Base-by-base conservation (phyloP, 2,329 filamentous ascomycete species). In the Fusarium sp. region DNA sequence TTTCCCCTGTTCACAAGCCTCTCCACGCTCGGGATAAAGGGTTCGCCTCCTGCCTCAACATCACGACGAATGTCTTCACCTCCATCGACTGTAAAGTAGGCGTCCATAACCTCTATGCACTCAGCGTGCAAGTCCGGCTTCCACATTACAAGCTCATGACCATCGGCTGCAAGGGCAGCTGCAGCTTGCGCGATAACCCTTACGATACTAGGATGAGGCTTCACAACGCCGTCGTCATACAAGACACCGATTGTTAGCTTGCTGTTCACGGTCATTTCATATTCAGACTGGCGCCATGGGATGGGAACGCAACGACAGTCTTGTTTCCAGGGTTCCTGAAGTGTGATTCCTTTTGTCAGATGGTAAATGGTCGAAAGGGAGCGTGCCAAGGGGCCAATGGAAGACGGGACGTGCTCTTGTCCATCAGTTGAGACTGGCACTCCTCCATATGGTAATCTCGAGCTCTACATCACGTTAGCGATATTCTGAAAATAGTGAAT, bases 401-500 rank as follows among this genome's bases (percentile, higher is more conserved):
- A 85, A 0, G 90, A 92, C 3, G 89, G 89, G 0, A 92, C 87
- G 78, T 92, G 89, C 63, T 91, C 88, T 74, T 92, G 90, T 5
- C 90, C 89, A 44, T 91, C 89, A 0, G 88, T 91, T 0, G 89
- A 90, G 0, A 91, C 89, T 0, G 88, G 84, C 0, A 90, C 88
- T 0, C 88, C 89, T 18, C 84, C 77, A 57, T 91, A 92, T 0
- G 90, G 88, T 2, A 91, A 77, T 10, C 90, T 85, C 5, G 84
- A 83, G 71, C 87, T 90, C 88, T 90, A 37, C 0, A 3, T 3
- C 2, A 9, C 6, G 23, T 73, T 1, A 73, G 66, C 8, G 5
- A 25, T 30, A 8, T 8, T 21, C 44, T 3, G 3, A 9, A 7
- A 0, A 1, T 11, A 1, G 5, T 8, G 4, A 3, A 3, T 21